A percentile compares a stretch with the other conserved stretches of the same genome.
phyloP scores from a whole-genome alignment of 768 basidiomycete genomes.

The Fomitopsis serialis region DNA sequence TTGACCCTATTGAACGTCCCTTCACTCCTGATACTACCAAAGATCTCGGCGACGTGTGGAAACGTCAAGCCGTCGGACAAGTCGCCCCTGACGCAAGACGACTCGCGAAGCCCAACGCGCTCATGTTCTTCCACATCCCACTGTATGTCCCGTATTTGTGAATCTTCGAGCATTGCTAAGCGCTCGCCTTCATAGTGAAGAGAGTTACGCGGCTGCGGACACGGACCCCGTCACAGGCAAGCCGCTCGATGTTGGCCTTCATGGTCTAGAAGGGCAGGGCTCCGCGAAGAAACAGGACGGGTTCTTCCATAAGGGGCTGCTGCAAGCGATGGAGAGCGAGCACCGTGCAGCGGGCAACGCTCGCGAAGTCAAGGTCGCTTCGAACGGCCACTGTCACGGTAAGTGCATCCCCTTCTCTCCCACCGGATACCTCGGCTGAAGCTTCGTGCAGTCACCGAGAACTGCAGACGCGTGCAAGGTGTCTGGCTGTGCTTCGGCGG shows the following conservation, averaged over 20 bases:
- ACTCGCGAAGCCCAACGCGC: slow-evolving; percentile 88
- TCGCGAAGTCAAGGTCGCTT: slow-evolving; percentile 81
- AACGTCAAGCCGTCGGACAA: slow-evolving; percentile 50
- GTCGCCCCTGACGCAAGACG: slow-evolving; percentile 45
- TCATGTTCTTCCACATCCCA: slow-evolving; percentile 99
- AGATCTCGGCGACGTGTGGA: slow-evolving; percentile 67
- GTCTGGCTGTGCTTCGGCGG: slow-evolving; percentile 93
- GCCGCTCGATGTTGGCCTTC: slow-evolving; percentile 63
- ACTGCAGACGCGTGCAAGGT: slow-evolving; percentile 78
- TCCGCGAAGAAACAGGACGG: slow-evolving; percentile 68
- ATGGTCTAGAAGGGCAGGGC: slow-evolving; percentile 53
- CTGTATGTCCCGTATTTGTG: slow-evolving; percentile 42
- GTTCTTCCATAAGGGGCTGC: slow-evolving; percentile 79
- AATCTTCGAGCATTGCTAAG: not conserved
- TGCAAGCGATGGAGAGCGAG: slow-evolving; percentile 68
- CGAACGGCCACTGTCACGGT: slow-evolving; percentile 90
- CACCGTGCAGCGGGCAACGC: slow-evolving; percentile 42
- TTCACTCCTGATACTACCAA: slow-evolving; percentile 72
- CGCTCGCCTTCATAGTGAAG: slow-evolving; percentile 42
- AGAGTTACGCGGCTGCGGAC: slow-evolving; percentile 72
- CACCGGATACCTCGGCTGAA: slow-evolving; percentile 13
- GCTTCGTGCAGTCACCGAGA: slow-evolving; percentile 63
- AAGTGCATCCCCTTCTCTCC: slow-evolving; percentile 18
- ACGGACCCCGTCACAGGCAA: slow-evolving; percentile 51
- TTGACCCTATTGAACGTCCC: slow-evolving; percentile 74